A percentile compares a stretch with the other conserved stretches of the same genome.
Conservation (phyloP, 352 stramenopile genomes). For the Globisporangium uncinulatum region DNA sequence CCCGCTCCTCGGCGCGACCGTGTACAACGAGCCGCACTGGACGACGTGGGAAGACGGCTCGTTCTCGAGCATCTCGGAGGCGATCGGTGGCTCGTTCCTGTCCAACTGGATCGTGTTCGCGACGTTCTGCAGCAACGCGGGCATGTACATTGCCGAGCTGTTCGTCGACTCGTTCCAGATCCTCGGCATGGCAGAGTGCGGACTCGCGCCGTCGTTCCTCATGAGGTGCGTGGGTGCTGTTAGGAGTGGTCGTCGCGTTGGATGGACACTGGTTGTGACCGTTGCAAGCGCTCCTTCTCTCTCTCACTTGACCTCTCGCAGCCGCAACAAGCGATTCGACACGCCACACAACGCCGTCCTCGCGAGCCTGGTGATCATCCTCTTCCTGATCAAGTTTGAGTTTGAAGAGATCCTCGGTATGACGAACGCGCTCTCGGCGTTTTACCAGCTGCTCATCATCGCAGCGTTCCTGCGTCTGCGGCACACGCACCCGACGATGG, state of each 20-base stretch:
- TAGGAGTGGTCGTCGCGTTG: background rate
- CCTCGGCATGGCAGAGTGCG: conserved; percentile 71
- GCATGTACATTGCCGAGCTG: conserved; percentile 91
- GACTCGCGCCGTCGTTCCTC: conserved; percentile 81
- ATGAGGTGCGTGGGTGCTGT: conserved; percentile 55
- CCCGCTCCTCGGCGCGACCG: conserved; percentile 78
- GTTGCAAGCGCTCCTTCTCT: too few species aligned
- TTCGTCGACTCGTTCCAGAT: conserved; percentile 90
- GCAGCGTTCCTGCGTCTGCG: conserved; percentile 87
- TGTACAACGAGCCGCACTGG: conserved; percentile 54
- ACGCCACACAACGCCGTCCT: conserved; percentile 44
- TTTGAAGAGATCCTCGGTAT: conserved; percentile 81
- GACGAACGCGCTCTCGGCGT: conserved; percentile 88
- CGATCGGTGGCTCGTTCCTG: conserved; percentile 82
- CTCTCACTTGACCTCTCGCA: conserved; percentile 7
- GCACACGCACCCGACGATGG: conserved; percentile 32
- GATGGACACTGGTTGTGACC: background rate
- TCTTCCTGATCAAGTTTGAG: conserved; percentile 46
- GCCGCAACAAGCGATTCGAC: conserved; percentile 47
- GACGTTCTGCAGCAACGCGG: conserved; percentile 86
- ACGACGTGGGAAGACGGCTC: conserved; percentile 88
- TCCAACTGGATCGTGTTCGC: conserved; percentile 86
- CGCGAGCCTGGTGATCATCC: conserved; percentile 37
- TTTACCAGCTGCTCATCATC: conserved; percentile 86
- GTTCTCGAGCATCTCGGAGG: conserved; percentile 81